A percentile compares a stretch with the other conserved stretches of the same genome.
phyloP scores from a whole-genome alignment of 208 protist genomes.

The Ichthyophonus hoferi region DNA sequence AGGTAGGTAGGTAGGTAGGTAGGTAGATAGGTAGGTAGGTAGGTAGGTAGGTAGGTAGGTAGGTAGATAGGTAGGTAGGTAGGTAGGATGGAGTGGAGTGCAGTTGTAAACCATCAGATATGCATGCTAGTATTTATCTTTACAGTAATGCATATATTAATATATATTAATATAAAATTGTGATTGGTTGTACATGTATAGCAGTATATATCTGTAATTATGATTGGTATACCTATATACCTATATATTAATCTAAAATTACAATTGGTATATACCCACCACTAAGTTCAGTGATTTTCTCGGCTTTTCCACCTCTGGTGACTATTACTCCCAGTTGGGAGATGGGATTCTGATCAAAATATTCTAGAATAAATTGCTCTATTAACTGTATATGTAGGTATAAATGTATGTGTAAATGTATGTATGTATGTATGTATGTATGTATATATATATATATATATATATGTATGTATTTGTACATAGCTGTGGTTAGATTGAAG shows the following conservation, averaged over 20 bases:
- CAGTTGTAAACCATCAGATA: no score
- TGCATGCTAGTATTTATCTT: no score
- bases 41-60: background rate
- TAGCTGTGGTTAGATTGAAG: no score
- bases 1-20: background rate
- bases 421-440: background rate
- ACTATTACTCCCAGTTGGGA: conserved; percentile 69
- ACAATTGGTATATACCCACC: no score
- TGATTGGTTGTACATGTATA: background rate
- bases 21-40: no score
- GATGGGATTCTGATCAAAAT: conserved; percentile 78
- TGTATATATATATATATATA: background rate
- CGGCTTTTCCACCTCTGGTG: conserved; percentile 57
- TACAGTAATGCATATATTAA: background rate
- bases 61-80: no score
- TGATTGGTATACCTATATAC: no score
- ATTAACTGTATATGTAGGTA: background rate
- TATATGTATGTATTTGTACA: background rate
- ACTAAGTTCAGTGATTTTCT: conserved; percentile 62
- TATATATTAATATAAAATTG: background rate
- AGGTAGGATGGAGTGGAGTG: background rate
- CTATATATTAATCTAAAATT: no score
- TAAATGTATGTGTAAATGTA: background rate
- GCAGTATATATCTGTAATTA: background rate
- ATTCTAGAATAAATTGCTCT: conserved; percentile 43